Evolutionary conservation across 441 rosid species (phyloP), one percentile per base, ranked within the genome.

Genomic region (Aleurites moluccanus): DNA sequence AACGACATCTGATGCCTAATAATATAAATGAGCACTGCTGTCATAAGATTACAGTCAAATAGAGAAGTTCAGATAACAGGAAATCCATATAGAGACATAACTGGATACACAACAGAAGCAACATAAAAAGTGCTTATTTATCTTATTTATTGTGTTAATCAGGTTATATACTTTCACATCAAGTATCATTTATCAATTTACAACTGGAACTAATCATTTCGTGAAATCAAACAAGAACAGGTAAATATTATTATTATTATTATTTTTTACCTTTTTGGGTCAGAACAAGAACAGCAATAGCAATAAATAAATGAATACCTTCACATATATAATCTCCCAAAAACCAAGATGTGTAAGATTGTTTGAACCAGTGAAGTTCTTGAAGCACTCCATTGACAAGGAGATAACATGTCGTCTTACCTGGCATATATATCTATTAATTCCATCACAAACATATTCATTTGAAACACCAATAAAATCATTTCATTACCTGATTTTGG

Each of bases 291-390:
- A 9, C 45, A 16, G 1, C 0, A 61, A 28, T 60, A 55, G 28
- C 27, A 55, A 55, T 9, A 55, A 55, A 55, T 38, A 38, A 5
- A 38, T 38, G 40, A 38, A 38, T 61, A 91, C 98, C 98, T 88
- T 88, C 81, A 74, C 83, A 89, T 67, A 91, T 81, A 78, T 91
- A 91, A 80, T 91, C 89, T 68, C 97, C 97, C 13, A 92, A 69
- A 80, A 94, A 91, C 98, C 98, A 94, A 72, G 98, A 92, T 66
- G 91, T 86, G 81, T 88, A 85, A 7, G 90, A 74, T 76, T 86
- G 94, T 87, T 94, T 94, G 76, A 90, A 91, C 92, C 93, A 88
- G 56, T 94, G 90, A 78, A 94, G 81, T 72, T 94, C 98, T 40
- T 87, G 96, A 69, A 92, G 91, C 80, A 81, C 72, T 56, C 79